Conservation (phyloP, 139 green algal genomes). For the Chlorella sorokiniana region DNA sequence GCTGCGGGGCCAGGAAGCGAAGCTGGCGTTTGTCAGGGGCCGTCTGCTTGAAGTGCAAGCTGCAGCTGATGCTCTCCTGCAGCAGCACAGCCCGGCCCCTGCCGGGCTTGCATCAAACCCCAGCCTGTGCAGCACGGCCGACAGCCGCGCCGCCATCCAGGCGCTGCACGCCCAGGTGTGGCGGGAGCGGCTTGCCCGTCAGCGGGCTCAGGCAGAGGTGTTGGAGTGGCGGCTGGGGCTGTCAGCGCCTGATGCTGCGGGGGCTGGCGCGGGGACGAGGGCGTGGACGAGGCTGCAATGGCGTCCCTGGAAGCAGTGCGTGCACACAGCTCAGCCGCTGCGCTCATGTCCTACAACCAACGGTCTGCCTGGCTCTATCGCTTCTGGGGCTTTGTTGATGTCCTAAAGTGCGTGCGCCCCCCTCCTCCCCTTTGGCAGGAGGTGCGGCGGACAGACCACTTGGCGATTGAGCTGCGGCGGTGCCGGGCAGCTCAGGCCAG, state of each 20-base stretch:
- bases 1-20: background rate
- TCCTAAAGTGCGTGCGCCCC: background rate
- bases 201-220: background rate
- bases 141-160: background rate
- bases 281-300: background rate
- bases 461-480: background rate
- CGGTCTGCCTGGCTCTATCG: too few relatives aligned
- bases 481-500: background rate
- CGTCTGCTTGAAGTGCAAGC: background rate
- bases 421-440: too few relatives aligned
- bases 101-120: background rate
- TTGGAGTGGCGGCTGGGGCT: background rate
- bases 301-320: background rate
- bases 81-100: background rate
- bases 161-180: slow-evolving; percentile 2
- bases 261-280: too few relatives aligned
- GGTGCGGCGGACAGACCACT: background rate
- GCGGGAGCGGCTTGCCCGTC: slow-evolving; percentile 18
- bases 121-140: background rate
- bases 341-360: too few relatives aligned
- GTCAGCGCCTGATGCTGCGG: background rate
- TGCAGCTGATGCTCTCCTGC: slow-evolving; percentile 1
- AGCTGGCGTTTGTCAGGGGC: background rate
- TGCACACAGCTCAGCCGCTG: too few relatives aligned
- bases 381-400: background rate